phyloP scores from a whole-genome alignment of 2,329 filamentous ascomycete species.

The Trichoderma hamatum region DNA sequence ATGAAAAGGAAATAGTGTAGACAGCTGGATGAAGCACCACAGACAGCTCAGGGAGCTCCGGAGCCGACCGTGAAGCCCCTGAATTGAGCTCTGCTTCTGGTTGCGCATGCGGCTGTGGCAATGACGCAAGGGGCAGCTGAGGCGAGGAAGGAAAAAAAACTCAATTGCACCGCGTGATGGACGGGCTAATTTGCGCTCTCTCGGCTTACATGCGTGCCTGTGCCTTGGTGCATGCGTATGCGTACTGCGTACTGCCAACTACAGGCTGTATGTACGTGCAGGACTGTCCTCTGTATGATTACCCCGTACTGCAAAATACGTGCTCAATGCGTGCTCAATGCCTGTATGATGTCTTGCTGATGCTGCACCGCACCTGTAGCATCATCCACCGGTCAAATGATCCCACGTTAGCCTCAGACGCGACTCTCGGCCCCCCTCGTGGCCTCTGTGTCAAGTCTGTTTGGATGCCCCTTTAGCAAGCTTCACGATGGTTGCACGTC shows the following conservation, averaged over 20 bases:
- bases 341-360: neutral
- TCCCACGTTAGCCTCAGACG: neutral
- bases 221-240: too few species aligned
- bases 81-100: neutral
- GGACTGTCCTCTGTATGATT: too few species aligned
- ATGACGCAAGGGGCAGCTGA: conserved; percentile 13
- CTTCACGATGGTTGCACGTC: neutral
- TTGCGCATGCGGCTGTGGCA: conserved; percentile 8
- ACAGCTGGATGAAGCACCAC: neutral
- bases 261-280: too few species aligned
- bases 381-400: neutral
- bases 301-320: neutral
- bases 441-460: neutral
- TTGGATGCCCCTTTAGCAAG: neutral
- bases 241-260: too few species aligned
- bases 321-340: neutral
- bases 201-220: neutral
- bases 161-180: conserved; percentile 20
- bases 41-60: neutral
- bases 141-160: neutral
- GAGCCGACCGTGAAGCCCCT: neutral
- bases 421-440: neutral
- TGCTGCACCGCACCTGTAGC: neutral
- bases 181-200: neutral
- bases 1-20: neutral